Base-by-base conservation (phyloP, 2,329 filamentous ascomycete genomes). In the Metarhizium guizhouense region DNA sequence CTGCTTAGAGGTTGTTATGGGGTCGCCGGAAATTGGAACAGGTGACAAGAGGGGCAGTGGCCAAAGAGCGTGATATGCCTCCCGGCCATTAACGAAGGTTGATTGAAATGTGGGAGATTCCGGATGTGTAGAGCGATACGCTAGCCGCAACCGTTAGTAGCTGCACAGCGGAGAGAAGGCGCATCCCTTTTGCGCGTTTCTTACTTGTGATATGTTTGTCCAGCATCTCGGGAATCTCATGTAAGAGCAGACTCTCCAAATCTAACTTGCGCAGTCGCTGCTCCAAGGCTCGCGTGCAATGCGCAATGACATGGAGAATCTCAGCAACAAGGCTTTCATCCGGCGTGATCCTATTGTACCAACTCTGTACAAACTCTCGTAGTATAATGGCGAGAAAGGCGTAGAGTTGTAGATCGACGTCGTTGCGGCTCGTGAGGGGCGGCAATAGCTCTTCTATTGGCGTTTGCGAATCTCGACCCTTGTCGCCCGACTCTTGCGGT, bases 331-430 rank as follows among this genome's bases (percentile, higher is more conserved):
- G 95, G 13, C 83, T 80, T 67, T 92, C 88, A 71, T 99, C 93
- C 3, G 90, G 84, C 1, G 93, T 96, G 69, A 99, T 94, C 70
- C 87, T 93, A 61, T 78, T 80, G 75, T 99, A 99, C 94, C 94
- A 99, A 36, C 84, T 85, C 69, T 94, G 86, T 42, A 99, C 88
- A 68, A 91, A 96, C 61, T 96, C 91, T 65, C 88, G 85, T 64
- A 96, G 78, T 59, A 97, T 84, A 57, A 97, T 87, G 53, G 94
- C 88, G 58, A 99, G 85, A 58, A 97, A 82, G 32, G 90, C 93
- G 68, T 97, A 99, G 4, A 99, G 80, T 72, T 99, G 88, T 56
- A 95, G 75, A 70, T 99, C 94, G 57, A 97, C 84, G 63, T 95
- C 90, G 70, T 96, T 95, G 53, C 90, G 91, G 74, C 91, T 96